Base-by-base conservation (phyloP, 139 green algal species). In the Pseudopediastrum boryanum region DNA sequence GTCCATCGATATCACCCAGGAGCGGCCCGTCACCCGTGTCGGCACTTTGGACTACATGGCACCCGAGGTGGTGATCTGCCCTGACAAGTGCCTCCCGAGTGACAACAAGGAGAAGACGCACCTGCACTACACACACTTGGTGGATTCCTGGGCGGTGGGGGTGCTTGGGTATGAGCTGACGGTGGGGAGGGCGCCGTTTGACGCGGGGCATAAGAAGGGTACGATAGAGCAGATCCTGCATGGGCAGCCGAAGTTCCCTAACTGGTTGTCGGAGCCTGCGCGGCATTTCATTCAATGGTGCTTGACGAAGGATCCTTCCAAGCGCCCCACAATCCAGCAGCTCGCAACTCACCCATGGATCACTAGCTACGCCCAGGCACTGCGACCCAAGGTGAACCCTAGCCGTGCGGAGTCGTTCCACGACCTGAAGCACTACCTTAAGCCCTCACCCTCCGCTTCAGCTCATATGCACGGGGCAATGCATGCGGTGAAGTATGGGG, bases 71-170 rank as follows among this genome's bases (percentile, higher is more conserved):
- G 76, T 92, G 21, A 61, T 84, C 29, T 92, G 88, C 78, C 88
- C 88, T n/a, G 87, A 94, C 80, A 95, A 95, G 89, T 86, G 86
- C 67, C 59, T 66, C 12, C 90, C 91, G 0, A 75, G 87, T 33
- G 92, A 97, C 74, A 93, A 96, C 86, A 95, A 96, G 87, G 82
- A 90, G 65, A 81, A 81, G 39, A 79, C 36, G 23, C 63, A 85
- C 63, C 79, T 85, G 48, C 75, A 82, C 61, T 91, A 91, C 79
- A 84, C 75, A 7, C 70, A 79, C 29, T 64, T 88, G 25, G 88
- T 90, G 51, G 88, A 93, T 77, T 74, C 85, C 0, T 93, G 88
- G 88, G 88, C 86, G 25, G 88, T 90, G 29, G 88, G 88, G 4
- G 83, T 93, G 59, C 86, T 93, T 9, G 85, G 84, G 1, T 93